Evolutionary conservation across 169 alveolate genomes (phyloP).

Genomic region (Plasmodium fragile): DNA sequence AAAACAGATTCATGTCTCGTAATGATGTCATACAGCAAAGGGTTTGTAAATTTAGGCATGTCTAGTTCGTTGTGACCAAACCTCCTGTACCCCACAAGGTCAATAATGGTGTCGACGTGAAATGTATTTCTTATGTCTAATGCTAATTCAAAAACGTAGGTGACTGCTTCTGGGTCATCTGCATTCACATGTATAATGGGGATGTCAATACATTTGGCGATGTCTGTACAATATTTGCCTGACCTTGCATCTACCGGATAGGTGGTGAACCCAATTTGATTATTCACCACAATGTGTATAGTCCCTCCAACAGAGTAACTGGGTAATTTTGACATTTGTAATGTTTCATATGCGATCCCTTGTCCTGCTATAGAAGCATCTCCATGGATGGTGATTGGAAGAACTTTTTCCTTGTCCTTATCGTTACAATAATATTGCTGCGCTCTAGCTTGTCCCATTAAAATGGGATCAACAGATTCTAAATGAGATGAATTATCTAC

Average conservation of each 20-base stretch:
- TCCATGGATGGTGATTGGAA: slow-evolving; percentile 94
- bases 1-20: slow-evolving; percentile 88
- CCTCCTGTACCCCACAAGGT: slow-evolving; percentile 94
- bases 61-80: slow-evolving; percentile 96
- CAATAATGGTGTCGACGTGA: slow-evolving; percentile 92
- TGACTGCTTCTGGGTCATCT: slow-evolving; percentile 94
- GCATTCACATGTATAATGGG: slow-evolving; percentile 97
- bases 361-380: slow-evolving; percentile 97
- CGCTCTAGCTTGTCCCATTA: slow-evolving; percentile 94
- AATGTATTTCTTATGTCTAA: slow-evolving; percentile 92
- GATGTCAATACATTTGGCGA: slow-evolving; percentile 93
- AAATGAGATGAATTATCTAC: slow-evolving; percentile 96
- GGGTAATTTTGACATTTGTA: slow-evolving; percentile 92
- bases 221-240: slow-evolving; percentile 92
- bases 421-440: slow-evolving; percentile 88
- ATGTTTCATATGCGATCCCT: slow-evolving; percentile 95
- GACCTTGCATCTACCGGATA: slow-evolving; percentile 92
- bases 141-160: slow-evolving; percentile 91
- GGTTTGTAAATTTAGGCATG: slow-evolving; percentile 96
- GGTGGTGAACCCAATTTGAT: slow-evolving; percentile 97
- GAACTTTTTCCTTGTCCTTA: slow-evolving; percentile 79
- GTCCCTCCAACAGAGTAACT: slow-evolving; percentile 94
- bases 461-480: slow-evolving; percentile 95
- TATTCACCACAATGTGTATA: slow-evolving; percentile 93
- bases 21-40: slow-evolving; percentile 92